phyloP scores from a whole-genome alignment of 148 eudicot species.

The Cornus florida region DNA sequence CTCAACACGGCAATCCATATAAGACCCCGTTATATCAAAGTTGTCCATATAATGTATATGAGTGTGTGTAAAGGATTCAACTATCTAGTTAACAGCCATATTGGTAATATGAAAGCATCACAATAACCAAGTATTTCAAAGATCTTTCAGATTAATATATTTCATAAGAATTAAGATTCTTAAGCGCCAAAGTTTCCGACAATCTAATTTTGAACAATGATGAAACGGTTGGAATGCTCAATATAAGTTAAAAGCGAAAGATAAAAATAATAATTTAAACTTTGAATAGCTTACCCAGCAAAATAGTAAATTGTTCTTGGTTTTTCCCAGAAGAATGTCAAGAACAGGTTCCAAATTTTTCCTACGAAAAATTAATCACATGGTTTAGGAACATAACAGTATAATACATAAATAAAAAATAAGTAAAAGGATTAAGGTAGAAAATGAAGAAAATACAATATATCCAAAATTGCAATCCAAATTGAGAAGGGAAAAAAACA shows the following conservation, averaged over 20 bases:
- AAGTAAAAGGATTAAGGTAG: background rate
- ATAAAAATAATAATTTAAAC: too few species aligned
- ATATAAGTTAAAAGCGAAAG: background rate
- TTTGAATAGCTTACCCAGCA: conserved; percentile 61
- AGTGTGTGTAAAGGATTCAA: background rate
- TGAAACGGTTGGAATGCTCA: background rate
- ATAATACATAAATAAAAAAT: background rate
- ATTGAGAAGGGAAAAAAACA: background rate
- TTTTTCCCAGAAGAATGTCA: conserved; percentile 60
- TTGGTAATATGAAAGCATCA: too few species aligned
- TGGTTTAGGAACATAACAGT: background rate
- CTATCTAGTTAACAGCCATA: background rate
- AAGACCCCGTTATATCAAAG: too few species aligned
- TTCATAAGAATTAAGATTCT: background rate
- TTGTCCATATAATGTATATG: too few species aligned
- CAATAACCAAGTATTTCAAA: background rate
- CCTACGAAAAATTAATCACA: conserved; percentile 40
- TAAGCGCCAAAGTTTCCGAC: too few species aligned
- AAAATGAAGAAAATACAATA: background rate
- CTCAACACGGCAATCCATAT: too few species aligned
- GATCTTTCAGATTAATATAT: background rate
- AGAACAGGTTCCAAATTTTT: conserved; percentile 41
- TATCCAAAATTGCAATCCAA: background rate
- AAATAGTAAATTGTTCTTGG: conserved; percentile 46
- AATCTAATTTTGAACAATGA: background rate